Evolutionary conservation across 306 rosid genomes (phyloP).

Genomic region (Medicago arabica): DNA sequence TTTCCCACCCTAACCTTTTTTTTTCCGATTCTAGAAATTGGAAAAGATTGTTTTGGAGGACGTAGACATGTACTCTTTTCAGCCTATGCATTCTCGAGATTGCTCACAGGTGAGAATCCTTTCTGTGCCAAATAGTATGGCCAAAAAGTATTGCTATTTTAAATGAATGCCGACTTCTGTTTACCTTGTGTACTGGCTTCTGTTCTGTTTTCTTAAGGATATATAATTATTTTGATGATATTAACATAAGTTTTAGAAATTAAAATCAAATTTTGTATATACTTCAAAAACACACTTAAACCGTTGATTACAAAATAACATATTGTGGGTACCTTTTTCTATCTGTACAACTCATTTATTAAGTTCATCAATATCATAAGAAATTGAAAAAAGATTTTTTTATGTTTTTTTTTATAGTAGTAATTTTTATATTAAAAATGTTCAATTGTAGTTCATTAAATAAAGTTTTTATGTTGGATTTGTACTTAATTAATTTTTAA

Average conservation of each 20-base stretch:
- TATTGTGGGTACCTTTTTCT: constrained; percentile 1
- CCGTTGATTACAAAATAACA: not conserved
- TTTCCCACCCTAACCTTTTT: constrained; percentile 22
- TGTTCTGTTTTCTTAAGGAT: constrained; percentile 4
- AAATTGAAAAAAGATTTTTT: not conserved
- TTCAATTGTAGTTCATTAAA: not conserved
- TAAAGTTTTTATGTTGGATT: not conserved
- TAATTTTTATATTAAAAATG: not conserved
- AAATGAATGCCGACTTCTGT: not conserved
- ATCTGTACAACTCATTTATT: not conserved
- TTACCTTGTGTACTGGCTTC: not conserved
- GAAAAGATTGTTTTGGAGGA: constrained; percentile 72
- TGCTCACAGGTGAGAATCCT: constrained; percentile 74
- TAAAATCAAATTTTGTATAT: not conserved
- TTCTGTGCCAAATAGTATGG: not conserved
- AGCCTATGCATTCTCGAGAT: constrained; percentile 88
- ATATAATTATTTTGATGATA: not conserved
- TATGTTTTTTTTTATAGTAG: not conserved
- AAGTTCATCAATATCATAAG: constrained; percentile 9
- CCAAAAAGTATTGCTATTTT: constrained; percentile 14
- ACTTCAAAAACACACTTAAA: constrained; percentile 8
- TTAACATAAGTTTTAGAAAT: not conserved
- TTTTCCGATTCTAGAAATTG: constrained; percentile 62
- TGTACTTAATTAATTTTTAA: not conserved
- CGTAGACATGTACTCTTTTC: constrained; percentile 79